phyloP scores from a whole-genome alignment of 768 basidiomycete genomes.

The Mycena alexandri region DNA sequence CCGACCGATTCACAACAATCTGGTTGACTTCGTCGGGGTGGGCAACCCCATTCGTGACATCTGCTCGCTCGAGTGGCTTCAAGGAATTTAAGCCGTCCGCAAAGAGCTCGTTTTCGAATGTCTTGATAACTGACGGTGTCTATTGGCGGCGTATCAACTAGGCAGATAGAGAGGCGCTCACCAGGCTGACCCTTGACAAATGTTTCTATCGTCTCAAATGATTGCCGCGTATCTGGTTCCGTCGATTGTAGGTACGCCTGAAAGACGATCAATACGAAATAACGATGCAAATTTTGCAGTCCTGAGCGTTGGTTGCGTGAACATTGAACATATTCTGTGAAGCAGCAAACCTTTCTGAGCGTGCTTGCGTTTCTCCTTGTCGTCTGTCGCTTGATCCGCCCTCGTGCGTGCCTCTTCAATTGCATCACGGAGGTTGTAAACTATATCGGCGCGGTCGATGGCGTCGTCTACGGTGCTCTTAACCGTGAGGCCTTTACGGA shows the following conservation, averaged over 20 bases:
- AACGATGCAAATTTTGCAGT: conserved; percentile 84
- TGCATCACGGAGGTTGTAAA: conserved; percentile 88
- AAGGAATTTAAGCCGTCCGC: conserved; percentile 83
- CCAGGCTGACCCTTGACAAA: conserved; percentile 91
- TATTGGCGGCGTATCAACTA: not conserved
- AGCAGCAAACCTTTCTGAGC: conserved; percentile 74
- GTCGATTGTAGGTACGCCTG: conserved; percentile 90
- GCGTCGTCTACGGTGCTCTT: conserved; percentile 90
- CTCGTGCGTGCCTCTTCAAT: conserved; percentile 86
- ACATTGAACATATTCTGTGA: conserved; percentile 12
- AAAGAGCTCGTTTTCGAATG: conserved; percentile 91
- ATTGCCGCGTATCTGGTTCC: conserved; percentile 82
- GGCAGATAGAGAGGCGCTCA: conserved; percentile 45
- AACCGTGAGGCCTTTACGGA: conserved; percentile 87
- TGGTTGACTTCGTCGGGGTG: conserved; percentile 92
- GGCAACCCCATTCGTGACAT: conserved; percentile 75
- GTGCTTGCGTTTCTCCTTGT: conserved; percentile 72
- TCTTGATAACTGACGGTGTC: conserved; percentile 81
- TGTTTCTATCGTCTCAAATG: conserved; percentile 81
- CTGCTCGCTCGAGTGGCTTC: conserved; percentile 83
- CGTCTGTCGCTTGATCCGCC: conserved; percentile 84
- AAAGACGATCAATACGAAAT: conserved; percentile 89
- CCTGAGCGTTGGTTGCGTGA: conserved; percentile 54
- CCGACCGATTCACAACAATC: conserved; percentile 86
- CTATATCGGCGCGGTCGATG: conserved; percentile 86